These are phyloP conservation scores for Cyamopsis tetragonoloba DNA, from an alignment of 306 rosid genomes.

Conservation along the genomic window DNA sequence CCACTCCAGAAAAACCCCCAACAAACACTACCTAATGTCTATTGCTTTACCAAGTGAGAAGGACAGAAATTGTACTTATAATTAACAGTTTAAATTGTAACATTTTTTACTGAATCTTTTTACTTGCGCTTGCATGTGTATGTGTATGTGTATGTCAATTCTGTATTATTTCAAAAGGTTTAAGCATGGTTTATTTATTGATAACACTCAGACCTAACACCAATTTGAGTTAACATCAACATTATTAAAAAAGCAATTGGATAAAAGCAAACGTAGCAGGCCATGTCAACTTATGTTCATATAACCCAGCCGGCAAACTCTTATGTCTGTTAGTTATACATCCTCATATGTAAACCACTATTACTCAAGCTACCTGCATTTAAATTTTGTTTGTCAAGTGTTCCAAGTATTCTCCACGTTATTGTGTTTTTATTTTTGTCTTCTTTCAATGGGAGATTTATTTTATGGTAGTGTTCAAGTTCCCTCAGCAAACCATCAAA, in stretches of 20 bases:
- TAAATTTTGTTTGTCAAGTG: not conserved
- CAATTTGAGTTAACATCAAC: conserved; percentile 2
- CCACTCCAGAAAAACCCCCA: too few relatives aligned
- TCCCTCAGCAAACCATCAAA: conserved; percentile 27
- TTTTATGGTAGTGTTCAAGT: conserved; percentile 4
- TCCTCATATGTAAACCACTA: not conserved
- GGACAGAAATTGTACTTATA: not conserved
- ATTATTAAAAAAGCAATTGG: not conserved
- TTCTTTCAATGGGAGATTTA: not conserved
- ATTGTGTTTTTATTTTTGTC: conserved; percentile 20
- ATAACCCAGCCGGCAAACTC: conserved; percentile 36
- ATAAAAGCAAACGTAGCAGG: conserved; percentile 16
- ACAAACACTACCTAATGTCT: not conserved
- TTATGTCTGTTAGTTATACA: conserved; percentile 18
- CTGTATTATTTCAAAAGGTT: not conserved
- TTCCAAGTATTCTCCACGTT: not conserved
- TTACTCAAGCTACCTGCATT: not conserved
- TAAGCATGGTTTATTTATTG: not conserved
- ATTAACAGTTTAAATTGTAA: too few relatives aligned
- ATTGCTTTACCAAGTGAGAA: not conserved
- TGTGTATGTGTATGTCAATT: not conserved
- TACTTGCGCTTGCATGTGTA: not conserved
- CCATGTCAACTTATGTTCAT: conserved; percentile 12
- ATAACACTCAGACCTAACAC: not conserved
- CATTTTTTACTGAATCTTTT: not conserved